A percentile compares a stretch with the other conserved stretches of the same genome.
Conservation (phyloP, 176 grass and related monocot species). For the Ampelocalamus luodianensis region DNA sequence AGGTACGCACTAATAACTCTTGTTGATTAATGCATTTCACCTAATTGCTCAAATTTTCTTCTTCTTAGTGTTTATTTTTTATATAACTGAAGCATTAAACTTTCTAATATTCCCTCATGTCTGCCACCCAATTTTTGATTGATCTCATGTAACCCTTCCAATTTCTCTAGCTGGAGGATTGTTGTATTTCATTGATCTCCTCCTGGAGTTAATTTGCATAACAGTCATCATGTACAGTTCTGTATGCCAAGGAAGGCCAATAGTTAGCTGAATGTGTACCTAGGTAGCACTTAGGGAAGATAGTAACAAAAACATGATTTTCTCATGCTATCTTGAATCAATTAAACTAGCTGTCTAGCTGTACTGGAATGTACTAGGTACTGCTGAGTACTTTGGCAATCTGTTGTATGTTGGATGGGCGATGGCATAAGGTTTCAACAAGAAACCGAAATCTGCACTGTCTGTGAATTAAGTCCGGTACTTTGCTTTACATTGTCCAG, state of each 20-base stretch:
- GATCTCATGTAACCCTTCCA: not conserved
- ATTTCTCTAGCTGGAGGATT: not conserved
- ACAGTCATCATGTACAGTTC: not conserved
- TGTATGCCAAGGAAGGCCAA: not conserved
- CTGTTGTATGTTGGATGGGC: not conserved
- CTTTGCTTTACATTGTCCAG: not conserved
- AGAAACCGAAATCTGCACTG: not conserved
- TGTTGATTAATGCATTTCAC: not conserved
- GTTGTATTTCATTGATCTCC: not conserved
- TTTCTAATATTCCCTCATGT: not conserved
- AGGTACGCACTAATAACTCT: conserved; percentile 49
- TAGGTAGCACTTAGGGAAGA: not conserved
- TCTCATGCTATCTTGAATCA: not conserved
- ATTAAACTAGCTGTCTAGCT: too few species aligned
- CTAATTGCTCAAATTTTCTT: not conserved
- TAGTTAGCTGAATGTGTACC: not conserved
- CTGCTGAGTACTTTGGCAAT: not conserved
- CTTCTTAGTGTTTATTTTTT: not conserved
- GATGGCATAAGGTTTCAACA: not conserved
- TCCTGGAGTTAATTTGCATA: not conserved
- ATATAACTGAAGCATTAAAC: not conserved
- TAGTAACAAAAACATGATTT: not conserved
- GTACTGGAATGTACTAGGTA: too few species aligned
- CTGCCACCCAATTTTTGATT: not conserved
- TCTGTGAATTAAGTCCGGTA: not conserved